Evolutionary conservation across 192 early-diverging fungal genomes (phyloP), one percentile per base, ranked within the genome.

Genomic region (Coemansia sp.): DNA sequence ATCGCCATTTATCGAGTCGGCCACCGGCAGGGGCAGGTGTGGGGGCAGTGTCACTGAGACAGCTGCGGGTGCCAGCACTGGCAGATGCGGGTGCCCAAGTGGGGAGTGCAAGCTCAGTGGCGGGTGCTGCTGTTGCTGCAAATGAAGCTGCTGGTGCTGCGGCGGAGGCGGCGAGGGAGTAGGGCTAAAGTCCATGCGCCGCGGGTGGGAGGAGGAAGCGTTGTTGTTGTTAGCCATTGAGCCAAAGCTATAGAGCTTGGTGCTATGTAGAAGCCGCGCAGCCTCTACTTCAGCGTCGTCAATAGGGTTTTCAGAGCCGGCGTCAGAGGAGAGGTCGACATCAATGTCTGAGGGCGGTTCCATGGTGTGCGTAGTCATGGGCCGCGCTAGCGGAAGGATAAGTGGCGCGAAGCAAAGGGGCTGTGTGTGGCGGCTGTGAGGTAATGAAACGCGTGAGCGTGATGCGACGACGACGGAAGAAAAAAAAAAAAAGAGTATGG

Each of bases 151-250:
- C 41, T 63, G 62, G 41, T 56, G 50, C 56, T 27, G 60, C 63
- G 62, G 50, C 11, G 78, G 72, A 40, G 69, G 72, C 13, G 78
- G 80, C 66, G 80, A 76, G 27, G 80, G 80, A 36, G 80, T 72
- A 6, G 80, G 80, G 42, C 80, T 82, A 64, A 82, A 82, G 59
- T 82, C 80, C 80, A 82, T 82, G 57, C 80, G 80, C 59, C 75
- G 80, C 34, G 41, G 56, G 67, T 46, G 48, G 44, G 67, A 33
- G 21, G 53, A 34, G 29, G 27, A 10, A 31, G 10, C 14, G 53
- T 13, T 34, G 53, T 19, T 48, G 46, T 24, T 57, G 42, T 59
- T 63, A 40, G 40, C 42, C 50, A 45, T 56, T 24, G 70, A 54
- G 66, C 70, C 78, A 50, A 74, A 74, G 62, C 59, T 66, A 63